Evolutionary conservation across 352 stramenopile genomes (phyloP).

Genomic region (Pythium dissotocum): DNA sequence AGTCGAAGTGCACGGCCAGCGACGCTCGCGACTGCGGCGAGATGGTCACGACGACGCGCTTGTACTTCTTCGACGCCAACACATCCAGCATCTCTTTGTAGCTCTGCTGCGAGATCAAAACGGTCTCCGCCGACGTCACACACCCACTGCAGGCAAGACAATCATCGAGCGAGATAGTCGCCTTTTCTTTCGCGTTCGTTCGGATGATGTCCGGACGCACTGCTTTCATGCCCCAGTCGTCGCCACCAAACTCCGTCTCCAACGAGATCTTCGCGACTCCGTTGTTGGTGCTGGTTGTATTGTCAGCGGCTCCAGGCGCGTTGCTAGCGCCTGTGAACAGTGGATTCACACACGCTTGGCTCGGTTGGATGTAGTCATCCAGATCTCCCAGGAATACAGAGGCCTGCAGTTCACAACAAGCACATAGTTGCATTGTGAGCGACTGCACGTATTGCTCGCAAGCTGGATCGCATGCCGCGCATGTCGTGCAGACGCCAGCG

Average conservation of each 20-base stretch:
- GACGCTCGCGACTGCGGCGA: conserved; percentile 89
- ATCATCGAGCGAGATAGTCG: conserved; percentile 94
- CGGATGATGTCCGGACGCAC: conserved; percentile 80
- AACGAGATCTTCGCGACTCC: conserved; percentile 76
- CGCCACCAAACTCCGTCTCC: conserved; percentile 64
- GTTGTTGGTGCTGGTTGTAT: conserved; percentile 10
- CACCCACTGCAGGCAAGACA: conserved; percentile 97
- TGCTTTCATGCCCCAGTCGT: conserved; percentile 50
- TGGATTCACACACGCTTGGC: conserved; percentile 93
- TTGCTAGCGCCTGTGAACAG: conserved; percentile 74
- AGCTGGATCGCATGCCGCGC: neutral
- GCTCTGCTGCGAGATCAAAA: conserved; percentile 97
- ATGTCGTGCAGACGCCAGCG: neutral
- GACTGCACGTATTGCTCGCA: neutral
- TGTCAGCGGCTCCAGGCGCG: conserved; percentile 11
- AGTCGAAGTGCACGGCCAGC: conserved; percentile 76
- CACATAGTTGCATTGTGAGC: neutral
- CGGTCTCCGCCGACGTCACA: conserved; percentile 97
- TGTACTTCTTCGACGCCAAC: conserved; percentile 44
- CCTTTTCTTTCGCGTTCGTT: conserved; percentile 75
- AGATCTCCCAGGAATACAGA: conserved; percentile 93
- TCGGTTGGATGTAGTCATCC: conserved; percentile 94
- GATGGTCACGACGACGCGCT: conserved; percentile 83
- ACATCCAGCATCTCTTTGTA: conserved; percentile 85
- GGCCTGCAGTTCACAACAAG: conserved; percentile 39